Percentiles rank a stretch among this genome's conserved stretches.
Evolutionary conservation across 2,329 filamentous ascomycete species (phyloP).

Genomic region (Penicillium digitatum): DNA sequence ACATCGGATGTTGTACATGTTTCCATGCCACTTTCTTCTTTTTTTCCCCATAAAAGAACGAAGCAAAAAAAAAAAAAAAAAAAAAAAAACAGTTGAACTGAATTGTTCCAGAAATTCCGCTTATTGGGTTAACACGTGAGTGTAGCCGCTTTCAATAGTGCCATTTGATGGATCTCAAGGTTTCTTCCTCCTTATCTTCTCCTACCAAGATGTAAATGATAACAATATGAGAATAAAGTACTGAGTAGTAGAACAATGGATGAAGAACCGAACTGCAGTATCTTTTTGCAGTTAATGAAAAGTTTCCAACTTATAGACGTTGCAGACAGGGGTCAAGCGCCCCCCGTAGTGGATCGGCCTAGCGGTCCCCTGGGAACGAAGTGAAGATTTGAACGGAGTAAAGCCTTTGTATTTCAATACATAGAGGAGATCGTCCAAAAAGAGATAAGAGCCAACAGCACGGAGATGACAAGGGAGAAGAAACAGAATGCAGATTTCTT

Average conservation of each 20-base stretch:
- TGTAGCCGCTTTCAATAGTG: conserved; percentile 14
- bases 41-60: no score
- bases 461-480: background rate
- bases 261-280: background rate
- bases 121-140: conserved; percentile 10
- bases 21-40: background rate
- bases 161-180: background rate
- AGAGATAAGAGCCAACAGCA: background rate
- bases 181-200: background rate
- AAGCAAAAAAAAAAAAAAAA: background rate
- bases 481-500: background rate
- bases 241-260: background rate
- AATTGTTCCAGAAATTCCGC: conserved; percentile 9
- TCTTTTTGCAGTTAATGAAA: background rate
- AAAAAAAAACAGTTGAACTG: background rate
- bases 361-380: background rate
- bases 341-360: background rate
- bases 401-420: background rate
- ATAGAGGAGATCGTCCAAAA: background rate
- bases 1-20: background rate
- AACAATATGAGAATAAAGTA: background rate
- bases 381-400: conserved; percentile 1
- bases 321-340: background rate
- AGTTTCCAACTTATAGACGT: background rate
- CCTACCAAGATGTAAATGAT: background rate